Evolutionary conservation across 2,329 filamentous ascomycete species (phyloP), one percentile per base, ranked within the genome.

Genomic region (Aspergillus arachidicola): DNA sequence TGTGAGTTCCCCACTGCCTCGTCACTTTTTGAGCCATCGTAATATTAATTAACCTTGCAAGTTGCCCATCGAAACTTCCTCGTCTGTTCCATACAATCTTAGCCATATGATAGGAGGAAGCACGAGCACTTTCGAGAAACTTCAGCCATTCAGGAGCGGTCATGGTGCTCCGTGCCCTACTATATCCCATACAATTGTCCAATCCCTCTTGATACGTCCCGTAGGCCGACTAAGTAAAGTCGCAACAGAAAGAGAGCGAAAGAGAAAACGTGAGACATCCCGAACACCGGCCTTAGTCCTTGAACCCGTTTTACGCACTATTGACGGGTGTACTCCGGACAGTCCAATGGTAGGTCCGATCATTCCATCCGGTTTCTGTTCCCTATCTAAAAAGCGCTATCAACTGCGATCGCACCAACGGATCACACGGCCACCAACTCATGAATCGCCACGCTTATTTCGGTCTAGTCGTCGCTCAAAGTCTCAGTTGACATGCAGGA

Each of bases 31-130:
- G 14, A 55, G 51, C 51, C 23, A 55, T 55, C 32, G 51, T 55
- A 55, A 55, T 38, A 36, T 55, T 55, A 55, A 55, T 38, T 38
- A 36, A 26, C 34, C 51, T 55, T 38, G 38, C 38, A 41, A 41
- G 19, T 19, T 41, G 30, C 30, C n/a, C 21, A 55, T 23, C 30
- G 32, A 38, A 55, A 38, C 21, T 55, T 38, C 51, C 21, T 38
- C 32, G n/a, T 38, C 32, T 55, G 36, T 38, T 55, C 34, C 51
- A 55, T 55, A 55, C 32, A 36, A 34, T 54, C 32, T 11, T 5
- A 23, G 46, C 26, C 46, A 51, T 51, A 30, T 51, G 26, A 51
- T 51, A 51, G 48, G 48, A 32, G 28, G 45, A 7, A 48, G 45
- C 23, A 26, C 45, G 21, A 48, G 16, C 50, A 30, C 26, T 28